These are phyloP conservation scores for Pseudogymnoascus sp. DNA, from an alignment of 2,329 filamentous ascomycete species.

Conservation along the genomic window DNA sequence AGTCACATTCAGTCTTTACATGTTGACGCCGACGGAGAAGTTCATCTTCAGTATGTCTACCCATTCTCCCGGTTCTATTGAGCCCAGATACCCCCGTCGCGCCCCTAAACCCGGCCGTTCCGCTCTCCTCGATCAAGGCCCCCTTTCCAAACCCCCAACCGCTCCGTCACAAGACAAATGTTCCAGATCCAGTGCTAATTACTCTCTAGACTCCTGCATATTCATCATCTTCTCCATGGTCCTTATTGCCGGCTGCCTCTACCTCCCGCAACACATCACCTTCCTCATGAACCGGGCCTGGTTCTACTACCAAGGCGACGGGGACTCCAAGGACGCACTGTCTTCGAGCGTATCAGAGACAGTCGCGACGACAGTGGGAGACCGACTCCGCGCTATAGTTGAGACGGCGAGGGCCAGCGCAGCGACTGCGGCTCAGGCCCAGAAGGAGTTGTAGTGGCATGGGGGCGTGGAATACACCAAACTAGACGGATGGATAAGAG, in stretches of 20 bases:
- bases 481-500: not conserved
- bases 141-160: conserved; percentile 1
- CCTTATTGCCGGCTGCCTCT: conserved; percentile 79
- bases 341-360: conserved; percentile 22
- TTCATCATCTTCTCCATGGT: conserved; percentile 86
- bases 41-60: conserved; percentile 81
- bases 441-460: conserved; percentile 24
- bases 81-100: not conserved
- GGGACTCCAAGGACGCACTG: conserved; percentile 13
- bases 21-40: conserved; percentile 93
- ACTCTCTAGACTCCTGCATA: conserved; percentile 72
- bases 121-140: not conserved
- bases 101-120: not conserved
- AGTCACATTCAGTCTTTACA: conserved; percentile 93
- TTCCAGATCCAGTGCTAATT: not conserved
- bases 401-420: conserved; percentile 15
- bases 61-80: not conserved
- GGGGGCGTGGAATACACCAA: not conserved
- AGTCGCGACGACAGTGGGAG: conserved; percentile 22
- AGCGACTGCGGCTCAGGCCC: conserved; percentile 17
- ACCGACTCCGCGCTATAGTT: conserved; percentile 23
- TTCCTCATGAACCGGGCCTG: conserved; percentile 78
- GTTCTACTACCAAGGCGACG: conserved; percentile 90
- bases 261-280: conserved; percentile 85
- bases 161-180: not conserved